Evolutionary conservation across 2,329 filamentous ascomycete species (phyloP), one percentile per base, ranked within the genome.

Genomic region (Dothideomycetes sp.): DNA sequence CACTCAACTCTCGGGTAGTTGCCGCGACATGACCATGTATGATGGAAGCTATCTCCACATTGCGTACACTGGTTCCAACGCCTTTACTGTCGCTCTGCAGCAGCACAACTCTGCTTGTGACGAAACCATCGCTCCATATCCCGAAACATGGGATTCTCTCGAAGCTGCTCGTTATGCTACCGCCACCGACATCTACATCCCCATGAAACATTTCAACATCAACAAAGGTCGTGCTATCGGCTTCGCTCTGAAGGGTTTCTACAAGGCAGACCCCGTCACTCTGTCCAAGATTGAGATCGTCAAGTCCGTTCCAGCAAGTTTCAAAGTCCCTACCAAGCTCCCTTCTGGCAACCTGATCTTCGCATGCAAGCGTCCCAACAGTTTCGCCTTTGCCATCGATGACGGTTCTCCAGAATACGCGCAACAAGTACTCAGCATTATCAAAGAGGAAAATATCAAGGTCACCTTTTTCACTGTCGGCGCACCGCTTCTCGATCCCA

Each of bases 121-220:
- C 16, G 29, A 18, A 18, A 12, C 29, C 9, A 31, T 31, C 11
- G 29, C 29, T 9, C 29, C 29, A 12, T 31, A 31, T 6, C 29
- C 29, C 4, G 29, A 31, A 6, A 31, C 16, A 5, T 31, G 29
- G 29, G 16, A 31, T 6, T 18, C 29, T 5, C 16, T 31, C n/a
- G 29, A 31, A 5, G 29, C 29, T 31, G 29, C 29, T 18, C 29
- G 29, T 18, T 31, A 31, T 31, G 29, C 29, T 7, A 31, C 29
- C 19, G 29, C 29, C 10, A 18, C 15, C 7, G 29, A 18, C 29
- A 18, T 31, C 4, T 31, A 31, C 15, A 31, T 31, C 9, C 29
- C 29, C 1, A 31, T 31, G 29, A 31, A 31, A 2, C 29, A 31
- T 9, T 31, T 31, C 29, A 31, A 31, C 16, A 18, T 31, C 16